phyloP scores from a whole-genome alignment of 148 eudicot genomes.

The Spergularia bocconei region DNA sequence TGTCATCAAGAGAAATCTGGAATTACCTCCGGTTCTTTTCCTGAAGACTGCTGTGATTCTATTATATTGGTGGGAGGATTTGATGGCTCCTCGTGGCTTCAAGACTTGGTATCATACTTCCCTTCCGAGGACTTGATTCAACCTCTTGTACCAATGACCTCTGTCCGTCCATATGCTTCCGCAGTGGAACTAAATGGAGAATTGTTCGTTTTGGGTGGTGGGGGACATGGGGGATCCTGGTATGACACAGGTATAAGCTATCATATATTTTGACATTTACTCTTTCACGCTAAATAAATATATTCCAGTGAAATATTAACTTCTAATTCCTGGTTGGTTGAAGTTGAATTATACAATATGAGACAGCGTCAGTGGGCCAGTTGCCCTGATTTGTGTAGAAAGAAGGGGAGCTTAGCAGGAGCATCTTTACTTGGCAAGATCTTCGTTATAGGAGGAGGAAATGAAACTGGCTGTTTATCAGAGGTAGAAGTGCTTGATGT shows the following conservation, averaged over 20 bases:
- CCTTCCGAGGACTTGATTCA: conserved; percentile 37
- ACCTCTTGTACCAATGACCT: conserved; percentile 48
- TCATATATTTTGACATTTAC: background rate
- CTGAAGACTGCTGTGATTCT: conserved; percentile 13
- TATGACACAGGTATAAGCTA: conserved; percentile 51
- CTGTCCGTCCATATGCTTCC: conserved; percentile 42
- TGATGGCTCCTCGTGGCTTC: conserved; percentile 59
- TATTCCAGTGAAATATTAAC: background rate
- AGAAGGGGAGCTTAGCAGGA: conserved; percentile 56
- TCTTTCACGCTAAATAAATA: background rate
- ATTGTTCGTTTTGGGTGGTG: conserved; percentile 61
- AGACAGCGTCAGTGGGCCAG: conserved; percentile 43
- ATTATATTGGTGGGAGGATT: conserved; percentile 60
- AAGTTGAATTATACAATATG: conserved; percentile 67
- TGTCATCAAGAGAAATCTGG: conserved; percentile 9
- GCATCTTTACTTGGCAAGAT: conserved; percentile 42
- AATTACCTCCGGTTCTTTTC: background rate
- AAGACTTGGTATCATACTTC: conserved; percentile 39
- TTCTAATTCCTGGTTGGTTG: conserved; percentile 14
- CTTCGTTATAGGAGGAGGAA: conserved; percentile 67
- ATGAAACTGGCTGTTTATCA: conserved; percentile 51
- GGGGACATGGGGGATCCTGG: conserved; percentile 39
- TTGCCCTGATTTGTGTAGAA: conserved; percentile 46
- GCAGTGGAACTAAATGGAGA: conserved; percentile 43
- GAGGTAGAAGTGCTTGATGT: conserved; percentile 64